Conservation (phyloP, 1,284 basidiomycete genomes). For the Rhodotorula sp. region DNA sequence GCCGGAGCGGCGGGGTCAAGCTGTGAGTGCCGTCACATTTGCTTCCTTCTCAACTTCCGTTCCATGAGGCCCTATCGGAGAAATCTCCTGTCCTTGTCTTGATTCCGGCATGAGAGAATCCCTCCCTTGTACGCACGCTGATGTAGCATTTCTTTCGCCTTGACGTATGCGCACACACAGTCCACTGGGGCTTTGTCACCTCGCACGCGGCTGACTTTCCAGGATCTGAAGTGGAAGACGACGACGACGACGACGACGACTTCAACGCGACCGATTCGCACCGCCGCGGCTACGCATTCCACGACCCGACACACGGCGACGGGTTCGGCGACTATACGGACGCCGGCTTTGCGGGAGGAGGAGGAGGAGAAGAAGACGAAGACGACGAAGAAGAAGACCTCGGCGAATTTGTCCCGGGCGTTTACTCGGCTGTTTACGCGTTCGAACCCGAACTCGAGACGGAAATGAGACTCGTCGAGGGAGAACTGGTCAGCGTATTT, state of each 20-base stretch:
- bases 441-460: constrained; percentile 39
- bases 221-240: constrained; percentile 3
- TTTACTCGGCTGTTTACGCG: constrained; percentile 37
- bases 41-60: background rate
- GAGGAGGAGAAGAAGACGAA: background rate
- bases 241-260: background rate
- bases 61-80: background rate
- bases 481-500: constrained; percentile 37
- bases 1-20: background rate
- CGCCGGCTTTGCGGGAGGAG: background rate
- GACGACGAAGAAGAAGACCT: constrained; percentile 10
- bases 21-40: background rate
- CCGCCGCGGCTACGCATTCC: background rate
- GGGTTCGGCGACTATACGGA: constrained; percentile 4
- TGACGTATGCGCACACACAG: background rate
- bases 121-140: background rate
- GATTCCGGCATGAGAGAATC: no score
- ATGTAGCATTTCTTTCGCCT: background rate
- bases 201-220: constrained; percentile 26
- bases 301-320: background rate
- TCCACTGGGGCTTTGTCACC: constrained; percentile 41
- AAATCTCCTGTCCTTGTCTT: no score
- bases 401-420: constrained; percentile 36
- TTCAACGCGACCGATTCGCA: constrained; percentile 1
- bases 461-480: constrained; percentile 35